These are phyloP conservation scores for Phytophthora palmivora DNA, from an alignment of 352 stramenopile species.

Conservation along the genomic window DNA sequence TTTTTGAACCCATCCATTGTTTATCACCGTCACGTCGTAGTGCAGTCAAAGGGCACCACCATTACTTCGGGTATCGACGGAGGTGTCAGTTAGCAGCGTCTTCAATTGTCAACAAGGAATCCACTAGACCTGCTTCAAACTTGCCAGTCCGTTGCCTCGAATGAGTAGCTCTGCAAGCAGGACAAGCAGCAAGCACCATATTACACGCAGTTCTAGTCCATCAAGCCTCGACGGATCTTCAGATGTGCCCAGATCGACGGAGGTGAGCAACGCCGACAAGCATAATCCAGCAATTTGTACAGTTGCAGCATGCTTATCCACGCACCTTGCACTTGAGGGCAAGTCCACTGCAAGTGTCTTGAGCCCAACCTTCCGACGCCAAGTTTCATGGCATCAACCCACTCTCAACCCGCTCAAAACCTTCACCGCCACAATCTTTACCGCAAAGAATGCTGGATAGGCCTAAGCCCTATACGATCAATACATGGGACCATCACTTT, in stretches of 20 bases:
- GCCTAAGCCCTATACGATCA: slow-evolving; percentile 3
- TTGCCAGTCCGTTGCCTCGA: slow-evolving; percentile 6
- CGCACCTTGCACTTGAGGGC: no score
- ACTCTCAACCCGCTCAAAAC: no score
- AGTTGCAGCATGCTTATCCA: no score
- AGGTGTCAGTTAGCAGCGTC: background rate
- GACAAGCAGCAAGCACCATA: background rate
- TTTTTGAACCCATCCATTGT: slow-evolving; percentile 26
- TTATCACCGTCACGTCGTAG: slow-evolving; percentile 17
- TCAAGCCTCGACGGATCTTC: no score
- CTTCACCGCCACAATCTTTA: background rate
- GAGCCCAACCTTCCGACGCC: no score
- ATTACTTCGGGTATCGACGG: slow-evolving; percentile 8
- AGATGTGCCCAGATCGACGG: no score
- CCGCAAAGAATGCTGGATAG: slow-evolving; percentile 6
- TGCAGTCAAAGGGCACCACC: background rate
- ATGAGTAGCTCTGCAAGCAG: background rate
- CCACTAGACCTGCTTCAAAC: background rate
- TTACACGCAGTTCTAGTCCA: no score
- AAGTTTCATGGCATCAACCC: no score
- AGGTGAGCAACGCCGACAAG: no score
- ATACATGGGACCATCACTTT: background rate
- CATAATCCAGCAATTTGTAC: no score
- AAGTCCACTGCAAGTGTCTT: no score
- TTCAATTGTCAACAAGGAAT: slow-evolving; percentile 6